These are phyloP conservation scores for Phytophthora foliorum DNA, from an alignment of 352 stramenopile species.

Conservation along the genomic window DNA sequence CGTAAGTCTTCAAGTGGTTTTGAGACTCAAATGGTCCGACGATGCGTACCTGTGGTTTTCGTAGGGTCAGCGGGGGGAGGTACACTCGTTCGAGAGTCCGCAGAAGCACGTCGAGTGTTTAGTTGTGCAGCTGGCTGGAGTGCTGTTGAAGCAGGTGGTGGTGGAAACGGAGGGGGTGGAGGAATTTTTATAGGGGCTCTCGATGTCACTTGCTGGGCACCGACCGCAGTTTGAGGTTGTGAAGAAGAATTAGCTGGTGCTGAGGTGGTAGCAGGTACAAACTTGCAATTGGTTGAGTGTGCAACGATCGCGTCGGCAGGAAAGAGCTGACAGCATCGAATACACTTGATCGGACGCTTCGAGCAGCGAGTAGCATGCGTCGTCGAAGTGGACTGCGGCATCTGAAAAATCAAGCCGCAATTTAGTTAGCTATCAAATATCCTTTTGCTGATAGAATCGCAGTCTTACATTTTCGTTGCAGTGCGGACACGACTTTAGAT, in stretches of 20 bases:
- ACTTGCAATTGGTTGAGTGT: conserved; percentile 80
- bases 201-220: background rate
- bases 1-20: background rate
- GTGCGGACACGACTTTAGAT: conserved; percentile 66
- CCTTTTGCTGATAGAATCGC: background rate
- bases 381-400: conserved; percentile 55
- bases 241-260: background rate
- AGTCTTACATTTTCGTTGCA: conserved; percentile 67
- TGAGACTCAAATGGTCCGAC: background rate
- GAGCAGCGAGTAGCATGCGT: conserved; percentile 67
- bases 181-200: conserved; percentile 48
- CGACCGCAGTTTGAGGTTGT: background rate
- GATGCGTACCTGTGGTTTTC: conserved; percentile 13
- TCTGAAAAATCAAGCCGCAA: conserved; percentile 38
- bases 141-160: conserved; percentile 26
- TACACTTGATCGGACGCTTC: conserved; percentile 87
- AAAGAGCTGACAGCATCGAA: conserved; percentile 83
- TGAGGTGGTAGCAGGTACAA: conserved; percentile 30
- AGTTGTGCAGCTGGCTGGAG: conserved; percentile 8
- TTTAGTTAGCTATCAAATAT: conserved; percentile 1
- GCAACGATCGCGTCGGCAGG: conserved; percentile 77
- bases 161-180: conserved; percentile 59
- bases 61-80: background rate
- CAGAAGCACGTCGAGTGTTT: conserved; percentile 23
- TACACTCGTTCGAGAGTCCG: conserved; percentile 16